phyloP scores from a whole-genome alignment of 2,329 filamentous ascomycete genomes.

The Acrodontium crateriforme region DNA sequence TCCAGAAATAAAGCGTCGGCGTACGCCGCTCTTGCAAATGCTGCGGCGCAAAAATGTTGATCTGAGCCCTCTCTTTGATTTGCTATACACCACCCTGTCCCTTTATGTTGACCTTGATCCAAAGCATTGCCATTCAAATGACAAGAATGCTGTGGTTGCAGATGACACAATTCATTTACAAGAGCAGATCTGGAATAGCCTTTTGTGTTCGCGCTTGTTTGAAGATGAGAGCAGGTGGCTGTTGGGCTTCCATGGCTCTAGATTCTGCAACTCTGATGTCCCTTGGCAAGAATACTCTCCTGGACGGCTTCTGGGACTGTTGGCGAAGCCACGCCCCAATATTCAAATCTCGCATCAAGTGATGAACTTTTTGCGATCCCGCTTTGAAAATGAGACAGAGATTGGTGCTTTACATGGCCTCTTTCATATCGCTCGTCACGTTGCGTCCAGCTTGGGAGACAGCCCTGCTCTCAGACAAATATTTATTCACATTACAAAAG shows the following conservation, averaged over 20 bases:
- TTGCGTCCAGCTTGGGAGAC: too few species aligned
- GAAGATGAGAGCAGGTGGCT: constrained; percentile 1
- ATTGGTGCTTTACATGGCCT: too few species aligned
- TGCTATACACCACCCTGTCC: constrained; percentile 2
- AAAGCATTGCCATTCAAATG: neutral
- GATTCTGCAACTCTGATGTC: neutral
- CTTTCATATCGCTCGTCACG: too few species aligned
- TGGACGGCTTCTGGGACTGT: constrained; percentile 1
- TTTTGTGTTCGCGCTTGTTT: constrained; percentile 3
- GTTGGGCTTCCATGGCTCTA: too few species aligned
- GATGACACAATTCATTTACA: too few species aligned
- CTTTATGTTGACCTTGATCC: constrained; percentile 1
- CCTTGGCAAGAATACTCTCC: constrained; percentile 1
- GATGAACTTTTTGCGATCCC: too few species aligned
- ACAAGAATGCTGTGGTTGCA: constrained; percentile 1
- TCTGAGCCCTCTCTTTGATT: constrained; percentile 1
- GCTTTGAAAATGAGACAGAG: too few species aligned
- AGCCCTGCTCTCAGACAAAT: neutral
- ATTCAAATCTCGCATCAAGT: too few species aligned
- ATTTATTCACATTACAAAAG: neutral
- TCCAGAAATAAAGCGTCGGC: constrained; percentile 1
- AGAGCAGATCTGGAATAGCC: too few species aligned
- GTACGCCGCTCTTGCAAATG: constrained; percentile 1
- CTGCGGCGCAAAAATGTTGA: constrained; percentile 1
- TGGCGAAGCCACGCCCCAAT: too few species aligned